Evolutionary conservation across 371 early-diverging fungal species (phyloP), one percentile per base, ranked within the genome.

Genomic region (Parasitella parasitica): DNA sequence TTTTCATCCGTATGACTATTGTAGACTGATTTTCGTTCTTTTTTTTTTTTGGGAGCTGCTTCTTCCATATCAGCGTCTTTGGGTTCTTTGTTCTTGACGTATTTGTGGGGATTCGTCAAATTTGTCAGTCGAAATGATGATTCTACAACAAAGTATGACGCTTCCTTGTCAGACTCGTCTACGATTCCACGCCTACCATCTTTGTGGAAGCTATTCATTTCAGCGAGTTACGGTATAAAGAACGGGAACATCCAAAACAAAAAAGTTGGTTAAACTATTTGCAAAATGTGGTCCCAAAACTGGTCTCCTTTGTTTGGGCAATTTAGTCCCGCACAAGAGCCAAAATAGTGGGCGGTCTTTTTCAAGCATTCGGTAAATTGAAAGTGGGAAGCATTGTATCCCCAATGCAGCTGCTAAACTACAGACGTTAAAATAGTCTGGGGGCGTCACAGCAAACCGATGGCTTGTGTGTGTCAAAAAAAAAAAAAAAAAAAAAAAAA

Each of bases 351-450:
- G n/a, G n/a, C n/a, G n/a, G n/a, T n/a, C n/a, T n/a, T n/a, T n/a
- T n/a, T n/a, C n/a, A n/a, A n/a, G n/a, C n/a, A n/a, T n/a, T n/a
- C n/a, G n/a, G n/a, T n/a, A n/a, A n/a, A n/a, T n/a, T n/a, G n/a
- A n/a, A n/a, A n/a, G n/a, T n/a, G n/a, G n/a, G n/a, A n/a, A n/a
- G n/a, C n/a, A n/a, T n/a, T n/a, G n/a, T n/a, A n/a, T n/a, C n/a
- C 77, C 77, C 35, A 67, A 73, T 38, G 77, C 77, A 48, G 74
- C 74, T 37, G 70, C 72, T 24, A 70, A 72, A 63, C 55, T 76
- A 54, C 66, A 57, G 38, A 66, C 67, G 37, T 55, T 67, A 50
- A 61, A 52, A 20, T 52, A 52, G 43, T 43, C 43, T 18, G 11
- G 18, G n/a, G 4, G 16, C 43, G 35, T 43, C 43, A 43, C 43